Percentiles rank a stretch among this genome's conserved stretches.
Evolutionary conservation across 805 yeast species (phyloP).

Genomic region (Dipodascus albidus): DNA sequence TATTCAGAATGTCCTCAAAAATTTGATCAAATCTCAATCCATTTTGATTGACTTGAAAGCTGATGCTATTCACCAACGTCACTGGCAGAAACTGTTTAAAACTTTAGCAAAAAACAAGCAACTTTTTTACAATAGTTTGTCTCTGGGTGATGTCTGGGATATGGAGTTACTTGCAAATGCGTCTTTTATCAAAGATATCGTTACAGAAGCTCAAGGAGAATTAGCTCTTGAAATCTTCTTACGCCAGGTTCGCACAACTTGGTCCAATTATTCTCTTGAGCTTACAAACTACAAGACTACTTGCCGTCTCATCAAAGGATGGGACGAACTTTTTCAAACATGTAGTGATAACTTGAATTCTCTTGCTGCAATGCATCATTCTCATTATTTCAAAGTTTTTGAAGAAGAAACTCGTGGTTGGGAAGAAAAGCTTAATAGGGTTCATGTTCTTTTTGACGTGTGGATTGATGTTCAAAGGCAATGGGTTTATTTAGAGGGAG

Average conservation of each 20-base stretch:
- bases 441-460: constrained; percentile 42
- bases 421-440: constrained; percentile 41
- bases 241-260: constrained; percentile 35
- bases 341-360: constrained; percentile 51
- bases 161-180: constrained; percentile 40
- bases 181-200: constrained; percentile 32
- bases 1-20: constrained; percentile 36
- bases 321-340: constrained; percentile 51
- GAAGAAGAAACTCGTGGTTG: constrained; percentile 44
- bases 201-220: constrained; percentile 65
- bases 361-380: constrained; percentile 57
- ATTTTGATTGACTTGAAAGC: constrained; percentile 38
- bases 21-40: constrained; percentile 29
- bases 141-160: constrained; percentile 52
- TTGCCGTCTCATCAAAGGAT: constrained; percentile 48
- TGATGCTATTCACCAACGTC: constrained; percentile 49
- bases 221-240: constrained; percentile 49
- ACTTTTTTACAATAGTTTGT: constrained; percentile 25
- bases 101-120: constrained; percentile 5
- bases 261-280: constrained; percentile 46
- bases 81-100: constrained; percentile 45
- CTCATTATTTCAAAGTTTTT: constrained; percentile 48
- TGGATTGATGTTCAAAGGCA: constrained; percentile 86
- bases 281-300: constrained; percentile 41
- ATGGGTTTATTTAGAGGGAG: constrained; percentile 79